Percentiles rank a stretch among this genome's conserved stretches.
These are phyloP conservation scores for Prunus mongolica DNA, from an alignment of 306 rosid species.

Conservation along the genomic window DNA sequence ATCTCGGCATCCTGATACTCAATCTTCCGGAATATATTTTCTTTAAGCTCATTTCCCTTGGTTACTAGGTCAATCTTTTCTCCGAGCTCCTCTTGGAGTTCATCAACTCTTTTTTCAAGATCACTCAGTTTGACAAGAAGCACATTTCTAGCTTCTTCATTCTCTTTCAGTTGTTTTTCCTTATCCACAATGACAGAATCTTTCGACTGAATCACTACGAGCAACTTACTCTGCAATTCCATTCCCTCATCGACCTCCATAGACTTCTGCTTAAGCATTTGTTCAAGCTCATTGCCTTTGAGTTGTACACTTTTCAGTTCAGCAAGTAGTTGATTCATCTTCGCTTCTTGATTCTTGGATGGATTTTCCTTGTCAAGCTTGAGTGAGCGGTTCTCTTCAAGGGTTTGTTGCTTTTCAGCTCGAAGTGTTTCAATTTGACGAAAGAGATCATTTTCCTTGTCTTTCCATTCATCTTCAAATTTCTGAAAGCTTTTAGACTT, in stretches of 20 bases:
- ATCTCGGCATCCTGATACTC: constrained; percentile 31
- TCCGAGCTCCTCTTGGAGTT: constrained; percentile 29
- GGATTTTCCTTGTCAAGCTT: constrained; percentile 36
- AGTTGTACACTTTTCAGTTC: constrained; percentile 25
- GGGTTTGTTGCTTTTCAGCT: constrained; percentile 29
- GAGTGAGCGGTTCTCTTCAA: constrained; percentile 41
- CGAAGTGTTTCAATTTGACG: constrained; percentile 33
- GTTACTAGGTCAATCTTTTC: constrained; percentile 35
- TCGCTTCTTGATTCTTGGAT: constrained; percentile 22
- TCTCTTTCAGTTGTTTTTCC: constrained; percentile 33
- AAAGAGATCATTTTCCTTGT: constrained; percentile 35
- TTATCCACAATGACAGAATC: constrained; percentile 26
- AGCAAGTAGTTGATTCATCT: constrained; percentile 19
- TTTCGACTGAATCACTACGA: constrained; percentile 39
- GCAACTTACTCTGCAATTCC: constrained; percentile 42
- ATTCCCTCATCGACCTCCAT: constrained; percentile 45
- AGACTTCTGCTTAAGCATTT: constrained; percentile 28
- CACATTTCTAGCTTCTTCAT: constrained; percentile 36
- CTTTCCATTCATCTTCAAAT: constrained; percentile 33
- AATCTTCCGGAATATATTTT: constrained; percentile 27
- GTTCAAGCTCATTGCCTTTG: constrained; percentile 38
- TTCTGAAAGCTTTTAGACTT: constrained; percentile 33
- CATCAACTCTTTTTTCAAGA: constrained; percentile 32
- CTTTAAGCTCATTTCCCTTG: constrained; percentile 19
- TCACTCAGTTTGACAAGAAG: constrained; percentile 23